A percentile compares a stretch with the other conserved stretches of the same genome.
Evolutionary conservation across 1,139 yeast genomes (phyloP).

Genomic region (Suhomyces guaymorum): DNA sequence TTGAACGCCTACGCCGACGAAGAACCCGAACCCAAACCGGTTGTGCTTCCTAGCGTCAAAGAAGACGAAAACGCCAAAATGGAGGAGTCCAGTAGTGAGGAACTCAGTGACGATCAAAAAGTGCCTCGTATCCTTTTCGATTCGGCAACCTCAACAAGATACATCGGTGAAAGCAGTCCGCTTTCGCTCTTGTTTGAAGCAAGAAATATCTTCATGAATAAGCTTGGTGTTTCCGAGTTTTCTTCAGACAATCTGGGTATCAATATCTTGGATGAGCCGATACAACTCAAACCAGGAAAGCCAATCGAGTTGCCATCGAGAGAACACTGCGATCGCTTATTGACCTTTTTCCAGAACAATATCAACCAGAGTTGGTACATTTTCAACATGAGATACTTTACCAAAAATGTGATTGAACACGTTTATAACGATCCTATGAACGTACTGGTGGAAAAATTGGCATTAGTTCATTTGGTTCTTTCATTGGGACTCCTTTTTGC

Average conservation of each 20-base stretch:
- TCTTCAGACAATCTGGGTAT: slow-evolving; percentile 18
- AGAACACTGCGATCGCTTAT: slow-evolving; percentile 15
- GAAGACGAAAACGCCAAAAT: slow-evolving; percentile 6
- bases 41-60: slow-evolving; percentile 1
- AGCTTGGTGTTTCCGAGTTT: slow-evolving; percentile 17
- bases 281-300: slow-evolving; percentile 12
- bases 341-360: slow-evolving; percentile 20
- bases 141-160: slow-evolving; percentile 24
- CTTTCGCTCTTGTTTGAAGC: slow-evolving; percentile 27
- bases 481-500: slow-evolving; percentile 43
- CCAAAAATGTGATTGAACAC: slow-evolving; percentile 14
- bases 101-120: slow-evolving; percentile 16
- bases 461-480: slow-evolving; percentile 36
- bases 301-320: slow-evolving; percentile 19
- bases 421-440: slow-evolving; percentile 21
- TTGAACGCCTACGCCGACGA: slow-evolving; percentile 14
- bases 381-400: slow-evolving; percentile 32
- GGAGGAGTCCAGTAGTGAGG: slow-evolving; percentile 8
- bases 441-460: slow-evolving; percentile 11
- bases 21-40: slow-evolving; percentile 7
- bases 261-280: slow-evolving; percentile 21
- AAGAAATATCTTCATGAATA: slow-evolving; percentile 23
- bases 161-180: slow-evolving; percentile 32
- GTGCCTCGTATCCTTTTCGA: slow-evolving; percentile 23
- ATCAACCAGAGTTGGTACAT: slow-evolving; percentile 24